These are phyloP conservation scores for Immersiporthe knoxdaviesiana DNA, from an alignment of 2,329 filamentous ascomycete species.

Conservation along the genomic window DNA sequence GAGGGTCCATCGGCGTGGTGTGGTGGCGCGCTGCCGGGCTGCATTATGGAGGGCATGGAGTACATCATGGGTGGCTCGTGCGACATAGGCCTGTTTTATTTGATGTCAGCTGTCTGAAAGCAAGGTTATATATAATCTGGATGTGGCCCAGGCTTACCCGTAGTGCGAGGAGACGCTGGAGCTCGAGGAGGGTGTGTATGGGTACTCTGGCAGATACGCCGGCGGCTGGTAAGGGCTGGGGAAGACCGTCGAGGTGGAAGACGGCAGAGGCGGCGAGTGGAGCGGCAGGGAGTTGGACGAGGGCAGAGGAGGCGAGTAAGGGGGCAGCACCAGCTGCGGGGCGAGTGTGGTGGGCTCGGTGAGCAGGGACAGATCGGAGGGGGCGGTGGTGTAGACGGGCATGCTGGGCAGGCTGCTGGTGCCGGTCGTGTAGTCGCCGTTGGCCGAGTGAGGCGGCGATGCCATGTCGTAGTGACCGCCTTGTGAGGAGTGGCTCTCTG, in stretches of 20 bases:
- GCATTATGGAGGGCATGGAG: constrained; percentile 36
- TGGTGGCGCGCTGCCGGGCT: constrained; percentile 30
- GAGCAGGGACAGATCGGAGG: constrained; percentile 55
- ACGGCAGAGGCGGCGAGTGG: constrained; percentile 54
- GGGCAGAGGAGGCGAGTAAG: constrained; percentile 54
- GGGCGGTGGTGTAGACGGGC: constrained; percentile 57
- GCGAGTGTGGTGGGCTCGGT: constrained; percentile 50
- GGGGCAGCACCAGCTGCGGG: constrained; percentile 49
- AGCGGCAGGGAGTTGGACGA: constrained; percentile 48
- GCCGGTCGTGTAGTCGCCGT: constrained; percentile 31
- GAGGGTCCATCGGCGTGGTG: constrained; percentile 43
- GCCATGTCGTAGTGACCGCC: constrained; percentile 37
- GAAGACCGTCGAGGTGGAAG: constrained; percentile 41
- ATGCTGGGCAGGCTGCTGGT: constrained; percentile 50
- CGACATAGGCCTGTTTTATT: constrained; percentile 32
- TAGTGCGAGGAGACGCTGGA: constrained; percentile 38
- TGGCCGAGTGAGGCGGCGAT: constrained; percentile 47
- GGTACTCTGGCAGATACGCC: constrained; percentile 40
- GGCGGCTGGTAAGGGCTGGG: constrained; percentile 41
- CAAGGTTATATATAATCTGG: too few relatives aligned
- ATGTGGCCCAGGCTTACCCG: constrained; percentile 36
- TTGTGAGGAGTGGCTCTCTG: constrained; percentile 44
- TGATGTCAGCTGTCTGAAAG: constrained; percentile 21
- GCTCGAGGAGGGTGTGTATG: constrained; percentile 35
- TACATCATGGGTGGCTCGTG: constrained; percentile 37